Evolutionary conservation across 345 rosid genomes (phyloP).

Genomic region (Excoecaria agallocha): DNA sequence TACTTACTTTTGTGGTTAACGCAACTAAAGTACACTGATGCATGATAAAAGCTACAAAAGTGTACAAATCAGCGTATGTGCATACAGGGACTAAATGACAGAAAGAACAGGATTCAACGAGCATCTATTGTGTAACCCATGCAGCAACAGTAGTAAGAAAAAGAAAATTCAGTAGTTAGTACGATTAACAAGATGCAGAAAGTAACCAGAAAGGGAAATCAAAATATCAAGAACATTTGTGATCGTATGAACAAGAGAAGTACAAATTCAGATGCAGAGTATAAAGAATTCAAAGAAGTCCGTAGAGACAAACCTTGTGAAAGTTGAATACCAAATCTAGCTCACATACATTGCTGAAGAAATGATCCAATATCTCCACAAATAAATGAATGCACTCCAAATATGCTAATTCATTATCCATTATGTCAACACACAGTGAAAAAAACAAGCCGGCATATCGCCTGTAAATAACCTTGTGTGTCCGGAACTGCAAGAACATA

Average conservation of each 20-base stretch:
- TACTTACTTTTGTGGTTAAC: neutral
- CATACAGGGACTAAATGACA: neutral
- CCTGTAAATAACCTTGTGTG: slow-evolving; percentile 93
- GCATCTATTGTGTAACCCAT: neutral
- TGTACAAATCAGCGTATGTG: neutral
- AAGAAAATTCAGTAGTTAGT: neutral
- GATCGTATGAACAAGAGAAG: neutral
- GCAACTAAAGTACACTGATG: neutral
- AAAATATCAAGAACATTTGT: neutral
- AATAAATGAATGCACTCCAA: slow-evolving; percentile 90
- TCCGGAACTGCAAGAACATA: slow-evolving; percentile 64
- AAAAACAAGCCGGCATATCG: slow-evolving; percentile 94
- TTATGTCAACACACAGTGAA: slow-evolving; percentile 92
- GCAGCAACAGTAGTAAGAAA: neutral
- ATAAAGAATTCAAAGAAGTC: neutral
- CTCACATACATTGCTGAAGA: slow-evolving; percentile 99
- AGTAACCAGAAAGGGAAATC: neutral
- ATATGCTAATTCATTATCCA: slow-evolving; percentile 91
- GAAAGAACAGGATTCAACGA: neutral
- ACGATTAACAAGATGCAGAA: too few species aligned
- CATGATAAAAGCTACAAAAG: too few species aligned
- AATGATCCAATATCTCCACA: slow-evolving; percentile 96
- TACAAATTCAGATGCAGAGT: neutral
- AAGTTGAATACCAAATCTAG: slow-evolving; percentile 94
- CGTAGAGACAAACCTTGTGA: slow-evolving; percentile 62